phyloP scores from a whole-genome alignment of 257 asterid genomes.

The Perilla frutescens region DNA sequence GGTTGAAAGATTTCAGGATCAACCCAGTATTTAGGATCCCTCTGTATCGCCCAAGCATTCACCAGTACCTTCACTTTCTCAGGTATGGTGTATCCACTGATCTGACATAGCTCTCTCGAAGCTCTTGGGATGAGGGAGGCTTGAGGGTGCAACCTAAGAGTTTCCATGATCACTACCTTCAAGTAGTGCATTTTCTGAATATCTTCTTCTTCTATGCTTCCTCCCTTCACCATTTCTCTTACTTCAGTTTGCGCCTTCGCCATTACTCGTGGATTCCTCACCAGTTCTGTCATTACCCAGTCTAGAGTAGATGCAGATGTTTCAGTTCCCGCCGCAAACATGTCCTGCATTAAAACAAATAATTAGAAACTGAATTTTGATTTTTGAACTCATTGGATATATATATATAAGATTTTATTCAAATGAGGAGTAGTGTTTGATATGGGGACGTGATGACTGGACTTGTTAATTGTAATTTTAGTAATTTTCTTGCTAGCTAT shows the following conservation, averaged over 20 bases:
- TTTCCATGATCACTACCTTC: slow-evolving; percentile 28
- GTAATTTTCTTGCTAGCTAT: too few relatives aligned
- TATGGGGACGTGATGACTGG: too few relatives aligned
- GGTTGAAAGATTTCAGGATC: slow-evolving; percentile 37
- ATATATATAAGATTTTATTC: too few relatives aligned
- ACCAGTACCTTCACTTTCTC: slow-evolving; percentile 33
- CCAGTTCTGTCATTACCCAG: not conserved
- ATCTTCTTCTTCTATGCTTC: slow-evolving; percentile 17
- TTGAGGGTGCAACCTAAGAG: slow-evolving; percentile 26
- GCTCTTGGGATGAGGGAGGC: slow-evolving; percentile 19
- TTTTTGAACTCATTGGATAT: too few relatives aligned
- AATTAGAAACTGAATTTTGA: not conserved
- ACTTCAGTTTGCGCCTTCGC: slow-evolving; percentile 21
- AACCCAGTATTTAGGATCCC: slow-evolving; percentile 42
- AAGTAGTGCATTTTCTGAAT: slow-evolving; percentile 22
- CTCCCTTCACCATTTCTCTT: not conserved
- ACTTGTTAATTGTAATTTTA: too few relatives aligned
- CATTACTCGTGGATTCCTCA: slow-evolving; percentile 10
- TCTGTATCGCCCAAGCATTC: slow-evolving; percentile 43
- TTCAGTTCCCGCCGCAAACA: not conserved
- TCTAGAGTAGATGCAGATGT: not conserved
- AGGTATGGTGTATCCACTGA: slow-evolving; percentile 37
- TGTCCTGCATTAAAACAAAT: not conserved
- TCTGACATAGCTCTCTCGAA: not conserved
- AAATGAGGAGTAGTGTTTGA: too few relatives aligned